phyloP scores from a whole-genome alignment of 73 alveolate species.

The Tetrahymena elliotti region DNA sequence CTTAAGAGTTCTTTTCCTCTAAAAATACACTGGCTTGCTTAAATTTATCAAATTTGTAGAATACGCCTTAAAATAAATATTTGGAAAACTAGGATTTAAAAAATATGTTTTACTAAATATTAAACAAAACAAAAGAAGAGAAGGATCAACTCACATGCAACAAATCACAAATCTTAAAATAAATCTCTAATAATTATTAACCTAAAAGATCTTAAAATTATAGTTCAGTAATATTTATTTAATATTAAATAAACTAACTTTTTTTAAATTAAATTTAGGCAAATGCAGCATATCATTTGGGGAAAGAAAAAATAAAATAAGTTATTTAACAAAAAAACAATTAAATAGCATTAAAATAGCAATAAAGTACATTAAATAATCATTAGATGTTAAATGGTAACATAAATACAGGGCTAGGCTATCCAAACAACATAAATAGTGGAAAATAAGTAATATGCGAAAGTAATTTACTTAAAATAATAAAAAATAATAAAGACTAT shows the following conservation, averaged over 20 bases:
- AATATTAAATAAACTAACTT: not conserved
- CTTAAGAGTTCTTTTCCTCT: not conserved
- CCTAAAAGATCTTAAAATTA: not conserved
- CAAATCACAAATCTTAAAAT: not conserved
- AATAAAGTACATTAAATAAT: not conserved
- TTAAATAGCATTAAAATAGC: not conserved
- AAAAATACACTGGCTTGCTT: not conserved
- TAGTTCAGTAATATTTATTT: not conserved
- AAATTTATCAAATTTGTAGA: not conserved
- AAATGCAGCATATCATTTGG: not conserved
- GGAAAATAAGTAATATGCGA: not conserved
- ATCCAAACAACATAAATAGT: not conserved
- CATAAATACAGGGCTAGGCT: not conserved
- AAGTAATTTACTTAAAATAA: not conserved
- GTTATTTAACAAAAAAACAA: not conserved
- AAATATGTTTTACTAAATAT: not conserved
- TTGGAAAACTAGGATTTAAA: not conserved
- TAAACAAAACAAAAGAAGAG: not conserved
- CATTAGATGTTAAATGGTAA: not conserved
- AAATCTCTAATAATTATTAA: not conserved
- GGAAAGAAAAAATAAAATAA: not conserved
- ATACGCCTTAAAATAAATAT: not conserved
- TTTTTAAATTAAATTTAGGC: not conserved
- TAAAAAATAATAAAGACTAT: not conserved
- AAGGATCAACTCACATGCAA: not conserved